These are phyloP conservation scores for Cicer chorassanicum DNA, from an alignment of 306 rosid species.

Conservation along the genomic window DNA sequence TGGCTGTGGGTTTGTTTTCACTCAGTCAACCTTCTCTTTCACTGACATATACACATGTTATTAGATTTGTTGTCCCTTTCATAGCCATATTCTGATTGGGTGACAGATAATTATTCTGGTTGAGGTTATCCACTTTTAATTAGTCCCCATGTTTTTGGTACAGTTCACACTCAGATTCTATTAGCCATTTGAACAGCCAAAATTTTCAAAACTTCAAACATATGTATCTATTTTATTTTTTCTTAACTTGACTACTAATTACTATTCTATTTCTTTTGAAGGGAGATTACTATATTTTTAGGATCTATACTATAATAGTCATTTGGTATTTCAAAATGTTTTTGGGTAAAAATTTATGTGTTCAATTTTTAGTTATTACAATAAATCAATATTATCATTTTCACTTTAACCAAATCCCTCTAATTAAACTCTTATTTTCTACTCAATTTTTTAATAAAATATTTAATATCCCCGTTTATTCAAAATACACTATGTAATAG, in stretches of 20 bases:
- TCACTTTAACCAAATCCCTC: not conserved
- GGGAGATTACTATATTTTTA: not conserved
- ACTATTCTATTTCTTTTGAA: not conserved
- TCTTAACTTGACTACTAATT: too few relatives aligned
- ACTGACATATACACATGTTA: not conserved
- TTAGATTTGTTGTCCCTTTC: not conserved
- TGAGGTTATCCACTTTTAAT: conserved; percentile 18
- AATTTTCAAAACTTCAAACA: not conserved
- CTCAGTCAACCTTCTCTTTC: conserved; percentile 20
- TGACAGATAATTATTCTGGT: not conserved
- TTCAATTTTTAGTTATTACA: not conserved
- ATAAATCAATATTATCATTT: not conserved
- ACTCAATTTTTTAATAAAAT: too few relatives aligned
- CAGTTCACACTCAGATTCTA: conserved; percentile 9
- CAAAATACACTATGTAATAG: not conserved
- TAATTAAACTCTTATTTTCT: not conserved
- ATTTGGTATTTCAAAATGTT: not conserved
- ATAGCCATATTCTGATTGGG: not conserved
- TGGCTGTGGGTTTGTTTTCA: conserved; percentile 28
- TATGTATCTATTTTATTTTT: not conserved
- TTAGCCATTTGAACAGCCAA: not conserved
- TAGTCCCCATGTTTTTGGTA: not conserved
- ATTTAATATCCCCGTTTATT: not conserved
- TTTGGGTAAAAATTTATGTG: not conserved
- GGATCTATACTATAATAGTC: not conserved